Percentiles rank a stretch among this genome's conserved stretches.
Evolutionary conservation across 2,329 filamentous ascomycete species (phyloP).

Genomic region (Chaetoscypha palmicola): DNA sequence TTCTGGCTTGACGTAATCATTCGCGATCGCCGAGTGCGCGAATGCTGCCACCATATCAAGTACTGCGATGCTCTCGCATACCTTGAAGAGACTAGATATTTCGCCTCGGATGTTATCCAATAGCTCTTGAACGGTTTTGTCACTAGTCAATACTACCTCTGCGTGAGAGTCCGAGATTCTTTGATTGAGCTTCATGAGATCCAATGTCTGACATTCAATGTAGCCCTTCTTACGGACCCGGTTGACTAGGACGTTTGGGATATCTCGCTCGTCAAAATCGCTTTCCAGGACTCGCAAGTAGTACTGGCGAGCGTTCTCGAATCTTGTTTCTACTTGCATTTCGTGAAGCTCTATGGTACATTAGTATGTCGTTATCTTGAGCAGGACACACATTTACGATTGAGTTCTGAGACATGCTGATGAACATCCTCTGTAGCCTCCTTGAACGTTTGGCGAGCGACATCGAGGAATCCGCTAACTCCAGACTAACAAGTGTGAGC

Average conservation of each 20-base stretch:
- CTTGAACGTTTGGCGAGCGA: conserved; percentile 82
- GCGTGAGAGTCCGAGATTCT: conserved; percentile 74
- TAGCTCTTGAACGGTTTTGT: conserved; percentile 65
- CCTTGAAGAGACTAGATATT: conserved; percentile 68
- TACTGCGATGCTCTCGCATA: conserved; percentile 79
- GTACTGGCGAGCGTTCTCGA: conserved; percentile 70
- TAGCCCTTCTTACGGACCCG: conserved; percentile 62
- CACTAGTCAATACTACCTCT: conserved; percentile 77
- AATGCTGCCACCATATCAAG: conserved; percentile 82
- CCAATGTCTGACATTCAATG: conserved; percentile 81
- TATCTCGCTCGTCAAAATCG: conserved; percentile 52
- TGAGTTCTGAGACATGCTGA: conserved; percentile 60
- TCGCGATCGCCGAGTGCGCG: conserved; percentile 61
- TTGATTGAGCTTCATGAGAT: conserved; percentile 72
- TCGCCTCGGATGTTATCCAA: conserved; percentile 65
- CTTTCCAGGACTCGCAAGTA: conserved; percentile 60
- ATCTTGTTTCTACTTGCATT: conserved; percentile 62
- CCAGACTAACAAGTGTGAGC: conserved; percentile 49
- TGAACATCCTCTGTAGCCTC: conserved; percentile 76
- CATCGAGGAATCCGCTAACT: conserved; percentile 78
- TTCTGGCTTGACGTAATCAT: conserved; percentile 57
- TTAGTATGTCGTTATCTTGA: conserved; percentile 4
- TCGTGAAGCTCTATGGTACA: conserved; percentile 35
- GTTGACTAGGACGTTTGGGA: conserved; percentile 74
- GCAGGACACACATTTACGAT: conserved; percentile 39